Percentiles rank a stretch among this genome's conserved stretches.
Conservation (phyloP, 306 rosid species). For the Cucurbita moschata region DNA sequence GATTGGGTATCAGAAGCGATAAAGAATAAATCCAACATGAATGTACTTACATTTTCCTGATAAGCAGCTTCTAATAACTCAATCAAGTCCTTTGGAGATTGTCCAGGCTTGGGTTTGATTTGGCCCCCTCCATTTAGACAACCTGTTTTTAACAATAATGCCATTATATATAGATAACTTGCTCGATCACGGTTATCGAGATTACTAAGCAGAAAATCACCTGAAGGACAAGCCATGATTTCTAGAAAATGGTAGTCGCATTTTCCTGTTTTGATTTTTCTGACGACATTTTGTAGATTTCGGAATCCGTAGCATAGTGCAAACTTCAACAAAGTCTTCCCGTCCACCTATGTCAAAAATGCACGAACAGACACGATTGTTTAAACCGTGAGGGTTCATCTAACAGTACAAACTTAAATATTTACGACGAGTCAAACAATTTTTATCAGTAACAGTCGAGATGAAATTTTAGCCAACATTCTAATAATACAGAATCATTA, state of each 20-base stretch:
- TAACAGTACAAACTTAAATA: neutral
- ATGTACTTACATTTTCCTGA: conserved; percentile 56
- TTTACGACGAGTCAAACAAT: neutral
- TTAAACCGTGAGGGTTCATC: neutral
- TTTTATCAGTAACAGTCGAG: neutral
- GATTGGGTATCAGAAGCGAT: neutral
- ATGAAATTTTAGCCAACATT: neutral
- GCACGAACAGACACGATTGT: neutral
- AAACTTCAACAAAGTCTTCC: conserved; percentile 53
- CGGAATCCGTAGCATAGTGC: conserved; percentile 91
- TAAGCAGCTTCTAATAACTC: conserved; percentile 52
- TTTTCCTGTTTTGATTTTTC: conserved; percentile 63
- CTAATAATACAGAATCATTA: neutral
- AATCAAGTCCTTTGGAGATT: conserved; percentile 55
- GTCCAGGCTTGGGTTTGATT: conserved; percentile 68
- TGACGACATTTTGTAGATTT: conserved; percentile 68
- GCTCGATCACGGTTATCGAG: neutral
- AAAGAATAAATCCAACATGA: neutral
- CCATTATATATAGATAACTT: neutral
- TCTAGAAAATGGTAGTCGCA: conserved; percentile 78
- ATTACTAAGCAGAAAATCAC: conserved; percentile 18
- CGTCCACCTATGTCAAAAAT: conserved; percentile 50
- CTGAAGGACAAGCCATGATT: conserved; percentile 99
- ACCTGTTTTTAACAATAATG: conserved; percentile 26
- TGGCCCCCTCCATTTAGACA: conserved; percentile 99